Evolutionary conservation across 2,329 filamentous ascomycete genomes (phyloP).

Genomic region (Pseudogymnoascus sp.): DNA sequence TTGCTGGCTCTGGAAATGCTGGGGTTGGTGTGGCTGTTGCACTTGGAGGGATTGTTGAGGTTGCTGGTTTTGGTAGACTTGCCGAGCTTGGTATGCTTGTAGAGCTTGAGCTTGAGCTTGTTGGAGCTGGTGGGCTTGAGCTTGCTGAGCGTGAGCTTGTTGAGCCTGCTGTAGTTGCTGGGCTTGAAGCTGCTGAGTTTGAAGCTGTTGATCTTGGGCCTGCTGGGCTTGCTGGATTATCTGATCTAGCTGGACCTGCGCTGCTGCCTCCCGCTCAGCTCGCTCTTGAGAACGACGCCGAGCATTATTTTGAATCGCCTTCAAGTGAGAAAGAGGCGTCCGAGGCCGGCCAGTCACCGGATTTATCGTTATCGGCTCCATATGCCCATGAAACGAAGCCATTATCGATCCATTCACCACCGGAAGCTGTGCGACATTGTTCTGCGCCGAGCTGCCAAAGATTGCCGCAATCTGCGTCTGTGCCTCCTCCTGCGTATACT

Average conservation of each 20-base stretch:
- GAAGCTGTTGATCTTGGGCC: not conserved
- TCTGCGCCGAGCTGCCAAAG: not conserved
- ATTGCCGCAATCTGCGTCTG: not conserved
- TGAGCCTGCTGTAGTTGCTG: not conserved
- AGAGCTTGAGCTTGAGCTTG: not conserved
- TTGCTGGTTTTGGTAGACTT: not conserved
- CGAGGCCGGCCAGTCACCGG: not conserved
- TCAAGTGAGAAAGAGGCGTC: constrained; percentile 1
- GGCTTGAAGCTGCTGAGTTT: not conserved
- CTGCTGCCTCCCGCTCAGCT: not conserved
- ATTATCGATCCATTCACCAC: constrained; percentile 3
- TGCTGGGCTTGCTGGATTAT: not conserved
- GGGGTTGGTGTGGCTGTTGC: not conserved
- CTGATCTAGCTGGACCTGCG: not conserved
- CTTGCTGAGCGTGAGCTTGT: not conserved
- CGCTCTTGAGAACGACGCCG: constrained; percentile 8
- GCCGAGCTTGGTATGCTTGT: not conserved
- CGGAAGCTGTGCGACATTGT: not conserved
- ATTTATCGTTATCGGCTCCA: constrained; percentile 5
- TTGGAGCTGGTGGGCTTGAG: not conserved
- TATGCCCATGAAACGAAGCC: constrained; percentile 2
- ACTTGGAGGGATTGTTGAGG: not conserved
- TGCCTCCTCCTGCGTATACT: not conserved
- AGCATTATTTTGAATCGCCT: not conserved
- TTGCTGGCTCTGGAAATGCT: not conserved